Percentiles rank a stretch among this genome's conserved stretches.
Evolutionary conservation across 176 grass and related monocot species (phyloP).

Genomic region (Microstegium vimineum): DNA sequence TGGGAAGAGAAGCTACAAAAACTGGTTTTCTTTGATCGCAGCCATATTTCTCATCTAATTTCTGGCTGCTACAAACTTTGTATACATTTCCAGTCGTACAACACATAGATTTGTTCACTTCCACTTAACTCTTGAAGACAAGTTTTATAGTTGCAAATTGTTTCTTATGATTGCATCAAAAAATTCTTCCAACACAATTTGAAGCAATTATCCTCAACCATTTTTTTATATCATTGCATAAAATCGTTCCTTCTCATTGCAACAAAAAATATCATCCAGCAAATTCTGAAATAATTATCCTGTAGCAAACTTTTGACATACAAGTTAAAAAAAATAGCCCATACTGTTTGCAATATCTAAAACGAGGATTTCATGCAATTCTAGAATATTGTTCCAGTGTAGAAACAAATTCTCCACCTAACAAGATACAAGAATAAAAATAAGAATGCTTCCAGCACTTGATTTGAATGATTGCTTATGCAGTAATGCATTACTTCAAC

Average conservation of each 20-base stretch:
- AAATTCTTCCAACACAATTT: neutral
- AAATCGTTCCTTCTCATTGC: neutral
- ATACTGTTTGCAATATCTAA: neutral
- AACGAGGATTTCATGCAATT: neutral
- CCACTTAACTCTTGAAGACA: neutral
- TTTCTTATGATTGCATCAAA: neutral
- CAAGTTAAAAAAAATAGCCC: neutral
- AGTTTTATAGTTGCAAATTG: neutral
- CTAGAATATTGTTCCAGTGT: neutral
- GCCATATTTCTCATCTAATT: neutral
- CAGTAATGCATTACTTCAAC: neutral
- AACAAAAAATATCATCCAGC: neutral
- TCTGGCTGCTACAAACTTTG: neutral
- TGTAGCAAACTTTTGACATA: neutral
- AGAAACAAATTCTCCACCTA: conserved; percentile 2
- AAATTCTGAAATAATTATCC: neutral
- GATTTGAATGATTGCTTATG: conserved; percentile 1
- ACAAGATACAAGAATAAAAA: conserved; percentile 4
- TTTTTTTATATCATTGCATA: neutral
- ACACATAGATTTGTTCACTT: neutral
- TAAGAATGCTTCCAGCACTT: neutral
- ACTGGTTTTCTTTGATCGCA: neutral
- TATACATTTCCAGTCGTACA: neutral
- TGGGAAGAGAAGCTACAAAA: neutral
- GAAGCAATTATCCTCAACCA: neutral